phyloP scores from a whole-genome alignment of 768 basidiomycete species.

The Boletus patriciae region DNA sequence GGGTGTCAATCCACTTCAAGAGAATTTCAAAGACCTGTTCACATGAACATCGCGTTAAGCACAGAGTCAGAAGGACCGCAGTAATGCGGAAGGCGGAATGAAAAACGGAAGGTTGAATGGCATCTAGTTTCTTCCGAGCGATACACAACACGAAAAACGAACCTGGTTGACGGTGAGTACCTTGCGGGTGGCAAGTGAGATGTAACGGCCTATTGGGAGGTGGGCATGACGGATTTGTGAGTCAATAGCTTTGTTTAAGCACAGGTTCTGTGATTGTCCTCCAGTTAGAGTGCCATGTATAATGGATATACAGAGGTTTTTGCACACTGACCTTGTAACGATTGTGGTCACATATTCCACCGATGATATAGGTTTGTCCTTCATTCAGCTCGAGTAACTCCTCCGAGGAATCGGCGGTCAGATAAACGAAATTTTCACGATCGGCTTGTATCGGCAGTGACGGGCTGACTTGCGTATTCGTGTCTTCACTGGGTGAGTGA shows the following conservation, averaged over 20 bases:
- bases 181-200: conserved; percentile 86
- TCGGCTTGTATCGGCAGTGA: conserved; percentile 16
- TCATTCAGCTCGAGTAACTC: conserved; percentile 81
- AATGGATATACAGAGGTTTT: neutral
- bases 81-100: neutral
- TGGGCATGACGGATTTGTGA: conserved; percentile 81
- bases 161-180: conserved; percentile 96
- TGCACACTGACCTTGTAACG: conserved; percentile 73
- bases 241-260: conserved; percentile 77
- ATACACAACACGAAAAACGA: conserved; percentile 10
- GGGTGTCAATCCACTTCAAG: conserved; percentile 81
- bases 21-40: conserved; percentile 82
- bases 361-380: conserved; percentile 90
- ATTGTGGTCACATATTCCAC: conserved; percentile 94
- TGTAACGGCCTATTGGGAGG: conserved; percentile 91
- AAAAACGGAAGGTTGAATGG: neutral
- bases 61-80: conserved; percentile 3
- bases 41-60: conserved; percentile 1
- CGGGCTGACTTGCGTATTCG: neutral
- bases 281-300: conserved; percentile 13
- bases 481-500: conserved; percentile 2
- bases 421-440: conserved; percentile 72
- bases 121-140: conserved; percentile 1
- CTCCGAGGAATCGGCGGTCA: conserved; percentile 91
- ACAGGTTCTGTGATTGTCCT: conserved; percentile 64